Conservation (phyloP, 495 filamentous ascomycete species). For the Xylaria grammica region DNA sequence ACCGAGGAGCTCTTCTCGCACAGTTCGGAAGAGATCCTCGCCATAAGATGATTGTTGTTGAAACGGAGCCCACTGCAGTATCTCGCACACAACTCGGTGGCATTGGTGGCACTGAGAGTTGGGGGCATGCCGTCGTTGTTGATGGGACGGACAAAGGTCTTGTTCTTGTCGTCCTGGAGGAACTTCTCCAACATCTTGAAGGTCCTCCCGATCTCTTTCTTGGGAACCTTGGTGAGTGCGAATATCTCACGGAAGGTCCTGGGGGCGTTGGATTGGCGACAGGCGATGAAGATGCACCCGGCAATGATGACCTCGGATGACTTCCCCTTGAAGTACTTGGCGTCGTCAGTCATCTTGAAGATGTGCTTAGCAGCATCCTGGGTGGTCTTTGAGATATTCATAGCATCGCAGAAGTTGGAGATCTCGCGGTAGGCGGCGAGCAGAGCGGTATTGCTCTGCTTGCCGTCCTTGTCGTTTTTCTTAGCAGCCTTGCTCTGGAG, state of each 20-base stretch:
- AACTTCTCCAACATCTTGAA: constrained; percentile 94
- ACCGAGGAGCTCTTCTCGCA: constrained; percentile 73
- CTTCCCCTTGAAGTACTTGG: constrained; percentile 93
- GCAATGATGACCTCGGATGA: constrained; percentile 92
- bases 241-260: constrained; percentile 94
- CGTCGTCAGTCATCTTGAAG: constrained; percentile 91
- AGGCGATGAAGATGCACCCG: constrained; percentile 96
- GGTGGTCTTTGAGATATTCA: constrained; percentile 77
- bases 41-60: constrained; percentile 67
- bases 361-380: constrained; percentile 89
- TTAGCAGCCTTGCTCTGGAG: constrained; percentile 83
- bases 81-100: constrained; percentile 83
- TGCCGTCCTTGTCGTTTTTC: constrained; percentile 93
- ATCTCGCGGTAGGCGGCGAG: constrained; percentile 86
- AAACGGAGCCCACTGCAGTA: constrained; percentile 80
- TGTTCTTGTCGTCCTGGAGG: constrained; percentile 62
- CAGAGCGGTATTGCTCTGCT: constrained; percentile 77
- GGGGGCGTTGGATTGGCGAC: constrained; percentile 82
- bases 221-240: constrained; percentile 87
- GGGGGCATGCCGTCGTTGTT: constrained; percentile 61
- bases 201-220: constrained; percentile 95
- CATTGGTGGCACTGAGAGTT: constrained; percentile 81
- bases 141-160: constrained; percentile 33
- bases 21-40: constrained; percentile 72
- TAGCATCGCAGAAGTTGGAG: constrained; percentile 81